Evolutionary conservation across 768 basidiomycete genomes (phyloP).

Genomic region (Russula earlei): DNA sequence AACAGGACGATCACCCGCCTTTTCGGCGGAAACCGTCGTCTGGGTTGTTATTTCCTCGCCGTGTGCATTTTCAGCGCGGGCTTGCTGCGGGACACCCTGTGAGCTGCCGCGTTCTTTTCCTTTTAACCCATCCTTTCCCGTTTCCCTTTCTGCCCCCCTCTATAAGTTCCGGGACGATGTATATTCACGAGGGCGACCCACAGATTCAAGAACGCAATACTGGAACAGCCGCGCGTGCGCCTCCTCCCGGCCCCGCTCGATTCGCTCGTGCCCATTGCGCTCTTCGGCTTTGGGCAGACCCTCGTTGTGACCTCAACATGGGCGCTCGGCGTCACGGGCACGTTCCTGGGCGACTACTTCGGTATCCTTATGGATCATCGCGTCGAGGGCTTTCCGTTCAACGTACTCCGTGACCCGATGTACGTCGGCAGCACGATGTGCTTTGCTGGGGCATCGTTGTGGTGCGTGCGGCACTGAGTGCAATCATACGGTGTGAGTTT

Average conservation of each 20-base stretch:
- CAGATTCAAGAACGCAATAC: slow-evolving; percentile 69
- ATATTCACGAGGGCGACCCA: not conserved
- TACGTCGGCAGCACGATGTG: slow-evolving; percentile 92
- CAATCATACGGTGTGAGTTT: not conserved
- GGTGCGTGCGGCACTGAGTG: slow-evolving; percentile 39
- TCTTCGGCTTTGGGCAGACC: slow-evolving; percentile 69
- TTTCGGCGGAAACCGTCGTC: slow-evolving; percentile 60
- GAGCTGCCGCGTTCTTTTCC: slow-evolving; percentile 26
- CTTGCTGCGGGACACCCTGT: slow-evolving; percentile 80
- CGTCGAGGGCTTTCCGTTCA: slow-evolving; percentile 97
- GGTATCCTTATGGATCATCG: slow-evolving; percentile 80
- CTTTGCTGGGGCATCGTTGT: slow-evolving; percentile 79
- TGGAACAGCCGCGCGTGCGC: slow-evolving; percentile 60
- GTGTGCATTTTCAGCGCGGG: slow-evolving; percentile 78
- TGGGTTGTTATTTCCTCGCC: slow-evolving; percentile 85
- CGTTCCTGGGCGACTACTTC: slow-evolving; percentile 81
- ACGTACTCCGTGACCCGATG: slow-evolving; percentile 89
- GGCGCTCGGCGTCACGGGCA: slow-evolving; percentile 88
- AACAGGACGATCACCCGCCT: slow-evolving; percentile 83
- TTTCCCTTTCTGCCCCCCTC: not conserved
- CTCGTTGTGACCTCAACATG: slow-evolving; percentile 85
- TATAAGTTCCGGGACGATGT: too few relatives aligned
- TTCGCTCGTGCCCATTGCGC: slow-evolving; percentile 45
- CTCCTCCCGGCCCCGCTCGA: slow-evolving; percentile 59
- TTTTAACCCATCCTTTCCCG: not conserved